phyloP scores from a whole-genome alignment of 768 basidiomycete species.

The Rhodotorula sphaerocarpa region DNA sequence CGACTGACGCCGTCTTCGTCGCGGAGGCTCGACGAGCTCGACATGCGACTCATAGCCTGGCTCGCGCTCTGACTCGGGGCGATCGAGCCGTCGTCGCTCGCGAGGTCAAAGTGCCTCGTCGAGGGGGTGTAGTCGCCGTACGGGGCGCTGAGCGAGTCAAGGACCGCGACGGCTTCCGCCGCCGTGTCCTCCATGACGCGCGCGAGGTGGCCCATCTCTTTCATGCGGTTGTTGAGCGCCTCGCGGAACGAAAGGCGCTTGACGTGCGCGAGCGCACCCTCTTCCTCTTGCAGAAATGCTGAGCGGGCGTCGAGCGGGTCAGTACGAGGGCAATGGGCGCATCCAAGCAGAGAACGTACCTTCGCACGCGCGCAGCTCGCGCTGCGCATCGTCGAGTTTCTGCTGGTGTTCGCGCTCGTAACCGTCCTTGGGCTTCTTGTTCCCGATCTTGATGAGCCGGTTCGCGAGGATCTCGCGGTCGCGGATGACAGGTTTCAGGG shows the following conservation, averaged over 20 bases:
- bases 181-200: constrained; percentile 33
- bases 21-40: constrained; percentile 17
- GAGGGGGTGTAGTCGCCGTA: neutral
- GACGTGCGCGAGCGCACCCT: constrained; percentile 29
- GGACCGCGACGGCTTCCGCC: constrained; percentile 22
- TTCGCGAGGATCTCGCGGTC: constrained; percentile 40
- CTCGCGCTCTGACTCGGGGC: constrained; percentile 32
- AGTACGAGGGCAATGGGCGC: neutral
- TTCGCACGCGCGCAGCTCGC: constrained; percentile 39
- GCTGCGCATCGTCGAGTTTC: constrained; percentile 37
- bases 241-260: constrained; percentile 38
- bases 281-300: constrained; percentile 37
- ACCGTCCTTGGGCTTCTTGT: constrained; percentile 35
- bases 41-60: constrained; percentile 32
- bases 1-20: neutral
- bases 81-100: constrained; percentile 25
- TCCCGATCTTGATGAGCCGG: constrained; percentile 38
- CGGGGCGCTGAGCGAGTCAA: constrained; percentile 3
- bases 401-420: constrained; percentile 5
- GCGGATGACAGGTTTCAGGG: constrained; percentile 36
- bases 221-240: constrained; percentile 36
- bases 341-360: neutral
- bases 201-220: constrained; percentile 36
- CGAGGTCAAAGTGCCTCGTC: constrained; percentile 7
- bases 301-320: neutral